These are phyloP conservation scores for Lasiodiplodia hormozganensis DNA, from an alignment of 2,329 filamentous ascomycete species.

Conservation along the genomic window DNA sequence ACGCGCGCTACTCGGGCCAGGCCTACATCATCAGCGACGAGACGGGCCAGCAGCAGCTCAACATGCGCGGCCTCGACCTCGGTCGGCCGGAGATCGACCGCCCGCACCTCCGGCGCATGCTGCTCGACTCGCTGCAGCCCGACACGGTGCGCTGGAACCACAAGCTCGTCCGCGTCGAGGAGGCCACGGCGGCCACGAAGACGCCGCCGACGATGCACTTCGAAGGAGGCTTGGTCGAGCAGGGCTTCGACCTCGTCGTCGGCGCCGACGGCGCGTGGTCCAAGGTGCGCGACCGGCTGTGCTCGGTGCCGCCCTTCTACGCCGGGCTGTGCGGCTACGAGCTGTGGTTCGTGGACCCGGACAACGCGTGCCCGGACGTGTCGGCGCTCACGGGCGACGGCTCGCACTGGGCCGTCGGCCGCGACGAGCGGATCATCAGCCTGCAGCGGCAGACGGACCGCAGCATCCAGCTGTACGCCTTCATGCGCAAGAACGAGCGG, in stretches of 20 bases:
- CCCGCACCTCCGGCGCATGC: conserved; percentile 51
- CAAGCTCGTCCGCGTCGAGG: conserved; percentile 1
- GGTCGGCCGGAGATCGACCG: conserved; percentile 64
- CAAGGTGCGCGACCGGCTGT: conserved; percentile 41
- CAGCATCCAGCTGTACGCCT: conserved; percentile 51
- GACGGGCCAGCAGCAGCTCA: conserved; percentile 32
- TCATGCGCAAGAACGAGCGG: conserved; percentile 47
- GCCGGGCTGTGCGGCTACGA: conserved; percentile 55
- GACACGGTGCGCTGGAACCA: conserved; percentile 55
- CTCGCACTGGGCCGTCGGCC: conserved; percentile 10
- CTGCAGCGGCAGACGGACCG: conserved; percentile 59
- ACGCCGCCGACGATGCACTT: not conserved
- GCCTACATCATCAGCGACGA: conserved; percentile 50
- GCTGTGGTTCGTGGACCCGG: conserved; percentile 51
- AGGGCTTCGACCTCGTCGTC: conserved; percentile 54
- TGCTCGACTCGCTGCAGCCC: conserved; percentile 54
- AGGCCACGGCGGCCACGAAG: conserved; percentile 1
- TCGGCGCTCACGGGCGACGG: conserved; percentile 52
- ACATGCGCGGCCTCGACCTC: conserved; percentile 32
- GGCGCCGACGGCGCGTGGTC: conserved; percentile 59
- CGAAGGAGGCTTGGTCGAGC: conserved; percentile 30
- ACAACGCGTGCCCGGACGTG: conserved; percentile 52
- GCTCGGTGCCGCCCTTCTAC: conserved; percentile 52
- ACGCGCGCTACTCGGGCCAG: conserved; percentile 61
- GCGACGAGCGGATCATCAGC: conserved; percentile 41